Conservation (phyloP, 176 grass and related monocot species). For the Secale cereale region DNA sequence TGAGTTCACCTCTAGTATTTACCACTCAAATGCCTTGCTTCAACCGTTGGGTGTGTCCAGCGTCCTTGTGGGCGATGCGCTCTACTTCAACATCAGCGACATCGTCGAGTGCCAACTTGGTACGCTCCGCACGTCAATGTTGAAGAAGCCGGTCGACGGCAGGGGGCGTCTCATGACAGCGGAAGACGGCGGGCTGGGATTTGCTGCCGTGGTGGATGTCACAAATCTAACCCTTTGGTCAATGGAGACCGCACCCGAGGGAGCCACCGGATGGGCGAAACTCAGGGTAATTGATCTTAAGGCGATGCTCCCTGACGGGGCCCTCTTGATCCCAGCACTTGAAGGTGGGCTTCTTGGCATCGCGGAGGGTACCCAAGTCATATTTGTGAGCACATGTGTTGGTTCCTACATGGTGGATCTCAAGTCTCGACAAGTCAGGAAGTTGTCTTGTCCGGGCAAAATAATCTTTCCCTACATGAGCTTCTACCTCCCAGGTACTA, state of each 20-base stretch:
- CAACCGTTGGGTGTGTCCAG: neutral
- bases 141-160: neutral
- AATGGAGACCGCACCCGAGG: neutral
- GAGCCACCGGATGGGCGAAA: neutral
- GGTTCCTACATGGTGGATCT: neutral
- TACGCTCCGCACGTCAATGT: neutral
- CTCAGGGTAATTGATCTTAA: neutral
- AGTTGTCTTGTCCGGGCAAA: neutral
- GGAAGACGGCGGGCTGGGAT: neutral
- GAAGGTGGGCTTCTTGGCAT: neutral
- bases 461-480: neutral
- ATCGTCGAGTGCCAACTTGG: neutral
- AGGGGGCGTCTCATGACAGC: neutral
- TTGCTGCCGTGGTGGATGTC: neutral
- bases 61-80: neutral
- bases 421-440: neutral
- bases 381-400: neutral
- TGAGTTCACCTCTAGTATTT: neutral
- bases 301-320: neutral
- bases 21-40: neutral
- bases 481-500: conserved; percentile 4
- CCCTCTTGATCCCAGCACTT: neutral
- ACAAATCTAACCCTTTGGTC: neutral
- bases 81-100: neutral
- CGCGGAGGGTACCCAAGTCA: neutral